Evolutionary conservation across 2,329 filamentous ascomycete species (phyloP).

Genomic region (Colletotrichum tamarilloi): DNA sequence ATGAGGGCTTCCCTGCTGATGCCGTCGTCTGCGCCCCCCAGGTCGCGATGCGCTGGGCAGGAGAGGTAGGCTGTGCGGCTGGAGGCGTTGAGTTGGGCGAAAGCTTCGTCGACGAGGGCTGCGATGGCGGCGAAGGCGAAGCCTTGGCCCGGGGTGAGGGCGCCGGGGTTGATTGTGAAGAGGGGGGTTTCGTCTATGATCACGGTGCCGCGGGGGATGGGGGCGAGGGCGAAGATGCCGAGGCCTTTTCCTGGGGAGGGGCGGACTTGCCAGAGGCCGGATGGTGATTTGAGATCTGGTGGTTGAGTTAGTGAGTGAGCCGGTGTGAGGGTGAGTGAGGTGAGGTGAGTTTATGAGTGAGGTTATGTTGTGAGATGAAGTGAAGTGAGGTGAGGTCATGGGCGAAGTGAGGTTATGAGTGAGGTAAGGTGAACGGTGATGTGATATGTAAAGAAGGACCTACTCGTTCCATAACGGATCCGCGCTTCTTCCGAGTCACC

Average conservation of each 20-base stretch:
- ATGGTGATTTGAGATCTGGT: conserved; percentile 26
- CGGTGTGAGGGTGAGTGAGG: background rate
- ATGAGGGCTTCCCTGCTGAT: conserved; percentile 41
- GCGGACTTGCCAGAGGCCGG: conserved; percentile 42
- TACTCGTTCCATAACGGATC: conserved; percentile 27
- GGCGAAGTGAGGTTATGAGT: background rate
- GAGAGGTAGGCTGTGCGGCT: conserved; percentile 42
- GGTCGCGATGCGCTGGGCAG: conserved; percentile 41
- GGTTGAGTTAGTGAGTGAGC: background rate
- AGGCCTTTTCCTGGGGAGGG: conserved; percentile 50
- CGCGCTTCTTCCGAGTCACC: conserved; percentile 20
- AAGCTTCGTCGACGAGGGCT: conserved; percentile 41
- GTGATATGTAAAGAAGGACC: background rate
- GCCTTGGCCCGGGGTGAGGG: conserved; percentile 42
- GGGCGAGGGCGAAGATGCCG: conserved; percentile 50
- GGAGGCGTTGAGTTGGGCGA: conserved; percentile 39
- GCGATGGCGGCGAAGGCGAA: conserved; percentile 48
- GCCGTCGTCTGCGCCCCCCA: conserved; percentile 40
- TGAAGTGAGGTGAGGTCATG: background rate
- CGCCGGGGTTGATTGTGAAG: conserved; percentile 42
- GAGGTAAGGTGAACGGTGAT: background rate
- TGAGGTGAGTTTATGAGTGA: background rate
- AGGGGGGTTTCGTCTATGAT: conserved; percentile 53
- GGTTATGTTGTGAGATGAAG: background rate
- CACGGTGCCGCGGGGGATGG: conserved; percentile 48